A percentile compares a stretch with the other conserved stretches of the same genome.
These are phyloP conservation scores for Tylopilus felleus DNA, from an alignment of 768 basidiomycete species.

Conservation along the genomic window DNA sequence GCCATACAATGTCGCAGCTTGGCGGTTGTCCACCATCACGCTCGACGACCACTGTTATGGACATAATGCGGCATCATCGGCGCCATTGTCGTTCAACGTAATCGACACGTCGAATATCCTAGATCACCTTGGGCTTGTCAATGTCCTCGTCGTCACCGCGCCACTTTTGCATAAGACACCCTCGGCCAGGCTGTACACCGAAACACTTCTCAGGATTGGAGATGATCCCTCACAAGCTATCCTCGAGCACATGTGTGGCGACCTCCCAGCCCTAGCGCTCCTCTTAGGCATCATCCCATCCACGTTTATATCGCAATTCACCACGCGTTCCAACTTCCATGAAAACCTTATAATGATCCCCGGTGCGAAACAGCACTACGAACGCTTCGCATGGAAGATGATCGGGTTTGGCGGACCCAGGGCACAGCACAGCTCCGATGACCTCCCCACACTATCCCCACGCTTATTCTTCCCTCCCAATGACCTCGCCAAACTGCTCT, in stretches of 20 bases:
- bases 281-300: constrained; percentile 26
- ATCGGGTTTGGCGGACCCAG: not conserved
- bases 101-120: constrained; percentile 32
- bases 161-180: constrained; percentile 20
- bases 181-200: constrained; percentile 28
- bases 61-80: not conserved
- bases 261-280: constrained; percentile 24
- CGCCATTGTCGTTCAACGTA: constrained; percentile 29
- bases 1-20: constrained; percentile 21
- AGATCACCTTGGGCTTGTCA: constrained; percentile 27
- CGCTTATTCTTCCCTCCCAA: constrained; percentile 10
- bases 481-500: constrained; percentile 22
- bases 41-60: constrained; percentile 23
- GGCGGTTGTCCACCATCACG: constrained; percentile 21
- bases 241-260: constrained; percentile 20
- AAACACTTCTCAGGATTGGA: constrained; percentile 18
- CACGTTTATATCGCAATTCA: constrained; percentile 20
- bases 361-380: constrained; percentile 15
- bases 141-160: constrained; percentile 21
- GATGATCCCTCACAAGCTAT: constrained; percentile 12
- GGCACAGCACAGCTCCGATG: not conserved
- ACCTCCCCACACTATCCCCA: not conserved
- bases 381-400: constrained; percentile 26
- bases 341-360: constrained; percentile 9
- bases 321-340: constrained; percentile 23